Evolutionary conservation across 305 asterid genomes (phyloP), one percentile per base, ranked within the genome.

Genomic region (Rubia peregrina): DNA sequence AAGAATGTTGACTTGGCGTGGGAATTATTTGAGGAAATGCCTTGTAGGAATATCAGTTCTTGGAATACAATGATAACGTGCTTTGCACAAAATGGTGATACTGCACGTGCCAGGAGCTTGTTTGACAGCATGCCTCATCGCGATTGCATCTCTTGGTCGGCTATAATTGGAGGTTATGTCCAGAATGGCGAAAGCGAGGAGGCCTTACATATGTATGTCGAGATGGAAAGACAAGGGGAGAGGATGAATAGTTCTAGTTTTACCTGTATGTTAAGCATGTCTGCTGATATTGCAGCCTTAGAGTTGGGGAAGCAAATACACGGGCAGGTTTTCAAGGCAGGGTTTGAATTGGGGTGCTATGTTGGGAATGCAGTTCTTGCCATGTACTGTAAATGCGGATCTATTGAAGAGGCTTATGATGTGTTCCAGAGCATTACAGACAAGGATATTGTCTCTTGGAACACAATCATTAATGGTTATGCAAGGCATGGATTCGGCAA

Each of bases 91-190:
- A 86, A 74, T 64, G 89, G 85, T 30, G 89, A 84, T 71, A 81
- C 89, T 72, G 78, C 71, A 67, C 84, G 60, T 73, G 97, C 97
- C 65, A 85, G 89, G 73, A 81, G 65, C 67, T 78, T 93, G 74
- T 93, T 93, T 63, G 80, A 83, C 74, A 80, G 78, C 75, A 90
- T 93, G 97, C 89, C 90, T 49, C 69, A 36, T 61, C 88, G 89
- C 64, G 96, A 93, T 83, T 89, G 91, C 82, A 86, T 93, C 77
- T 89, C 98, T 51, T 93, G 97, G 97, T 96, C 98, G 6, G 97
- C 98, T 61, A 93, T 93, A 72, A 90, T 90, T 73, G 87, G 91
- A 19, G 96, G 94, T 42, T 85, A 93, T 82, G 85, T 85, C 77
- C 98, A 90, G 80, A 77, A 84, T 70, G 92, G 91, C 57, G 85